Evolutionary conservation across 371 early-diverging fungal species (phyloP), one percentile per base, ranked within the genome.

Genomic region (Rhizomucor miehei): DNA sequence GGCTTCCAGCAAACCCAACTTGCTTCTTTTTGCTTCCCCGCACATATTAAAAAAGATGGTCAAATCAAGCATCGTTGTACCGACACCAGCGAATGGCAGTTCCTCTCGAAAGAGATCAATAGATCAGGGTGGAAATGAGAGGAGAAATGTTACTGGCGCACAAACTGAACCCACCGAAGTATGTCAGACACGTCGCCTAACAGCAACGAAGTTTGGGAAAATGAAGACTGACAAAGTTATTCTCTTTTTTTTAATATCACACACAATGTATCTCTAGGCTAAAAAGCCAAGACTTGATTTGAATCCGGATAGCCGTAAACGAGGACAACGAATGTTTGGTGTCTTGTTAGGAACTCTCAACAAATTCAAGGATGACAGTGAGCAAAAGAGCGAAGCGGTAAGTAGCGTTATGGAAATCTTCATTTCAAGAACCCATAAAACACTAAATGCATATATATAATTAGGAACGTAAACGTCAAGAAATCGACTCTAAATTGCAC

Each of bases 251-350:
- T 4, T n/a, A n/a, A n/a, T n/a, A n/a, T n/a, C n/a, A n/a, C n/a
- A n/a, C n/a, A n/a, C n/a, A n/a, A 34, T 3, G 12, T 24, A 19
- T 51, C 11, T 34, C 5, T 43, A 56, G 57, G n/a, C 17, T 4
- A 56, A 56, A 37, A 48, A 44, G 20, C 57, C 57, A n/a, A 41
- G 57, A 2, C 24, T 56, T 6, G 57, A 40, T 11, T 19, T 56
- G 49, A 49, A 43, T 44, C 43, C 57, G n/a, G 57, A 25, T 35
- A 38, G 44, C 20, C 37, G 68, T 48, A 58, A 69, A 51, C 76
- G 84, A 41, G 69, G 75, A 14, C 72, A 71, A 50, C 66, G 83
- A n/a, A 57, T 84, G 52, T 82, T 84, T 62, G 83, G 83, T 19
- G 66, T 79, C 2, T 50, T 84, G 20, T 39, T 84, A 34, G 81